A percentile compares a stretch with the other conserved stretches of the same genome.
phyloP scores from a whole-genome alignment of 2,329 filamentous ascomycete genomes.

The Verticillium nubilum region DNA sequence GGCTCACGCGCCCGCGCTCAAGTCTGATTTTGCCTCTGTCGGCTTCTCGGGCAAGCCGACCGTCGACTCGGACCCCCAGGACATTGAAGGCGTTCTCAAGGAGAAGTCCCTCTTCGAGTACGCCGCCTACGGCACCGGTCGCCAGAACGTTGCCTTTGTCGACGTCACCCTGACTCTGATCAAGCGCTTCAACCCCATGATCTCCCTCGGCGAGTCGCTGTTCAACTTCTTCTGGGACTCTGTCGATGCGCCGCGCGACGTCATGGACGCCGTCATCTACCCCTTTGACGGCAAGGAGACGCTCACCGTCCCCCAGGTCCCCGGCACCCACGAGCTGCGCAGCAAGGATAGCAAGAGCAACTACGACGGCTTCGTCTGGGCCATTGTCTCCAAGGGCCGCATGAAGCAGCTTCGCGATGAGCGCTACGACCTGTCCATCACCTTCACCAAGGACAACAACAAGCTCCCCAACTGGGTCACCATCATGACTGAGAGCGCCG shows the following conservation, averaged over 20 bases:
- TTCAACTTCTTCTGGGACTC: slow-evolving; percentile 77
- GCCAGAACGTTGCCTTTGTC: slow-evolving; percentile 87
- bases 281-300: slow-evolving; percentile 90
- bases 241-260: slow-evolving; percentile 63
- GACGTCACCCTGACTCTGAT: slow-evolving; percentile 77
- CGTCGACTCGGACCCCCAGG: slow-evolving; percentile 37
- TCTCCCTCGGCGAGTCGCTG: slow-evolving; percentile 55
- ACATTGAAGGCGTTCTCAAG: slow-evolving; percentile 53
- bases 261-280: slow-evolving; percentile 72
- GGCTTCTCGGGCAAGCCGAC: slow-evolving; percentile 63
- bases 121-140: slow-evolving; percentile 80
- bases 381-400: slow-evolving; percentile 86
- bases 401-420: slow-evolving; percentile 90
- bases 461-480: slow-evolving; percentile 89
- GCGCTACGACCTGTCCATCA: slow-evolving; percentile 90
- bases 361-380: slow-evolving; percentile 92
- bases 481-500: slow-evolving; percentile 94
- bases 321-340: slow-evolving; percentile 52
- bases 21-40: slow-evolving; percentile 79
- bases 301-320: slow-evolving; percentile 62
- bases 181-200: slow-evolving; percentile 80
- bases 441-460: slow-evolving; percentile 83
- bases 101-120: slow-evolving; percentile 88
- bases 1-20: slow-evolving; percentile 65
- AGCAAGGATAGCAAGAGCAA: slow-evolving; percentile 56